phyloP scores from a whole-genome alignment of 192 early-diverging fungal genomes.

The Entomortierella parvispora region DNA sequence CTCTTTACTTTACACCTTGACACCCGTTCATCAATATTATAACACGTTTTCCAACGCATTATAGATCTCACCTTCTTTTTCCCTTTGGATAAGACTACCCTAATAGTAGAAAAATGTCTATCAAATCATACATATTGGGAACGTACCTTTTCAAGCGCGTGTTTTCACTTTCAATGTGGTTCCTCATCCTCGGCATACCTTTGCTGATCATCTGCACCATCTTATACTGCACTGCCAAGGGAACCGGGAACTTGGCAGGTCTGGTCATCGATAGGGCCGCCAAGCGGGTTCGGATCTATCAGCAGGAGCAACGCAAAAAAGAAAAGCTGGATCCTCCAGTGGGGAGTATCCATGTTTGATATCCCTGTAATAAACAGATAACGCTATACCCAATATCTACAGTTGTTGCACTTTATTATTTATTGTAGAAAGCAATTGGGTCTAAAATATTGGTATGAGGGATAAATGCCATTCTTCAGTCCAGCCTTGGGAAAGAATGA shows the following conservation, averaged over 20 bases:
- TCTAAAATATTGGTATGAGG: constrained; percentile 3
- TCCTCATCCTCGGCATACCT: constrained; percentile 22
- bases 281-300: constrained; percentile 28
- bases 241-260: constrained; percentile 38
- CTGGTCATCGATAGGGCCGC: constrained; percentile 35
- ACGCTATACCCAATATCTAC: neutral
- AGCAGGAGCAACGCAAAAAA: constrained; percentile 32
- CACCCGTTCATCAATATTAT: too few species aligned
- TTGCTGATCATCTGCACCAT: constrained; percentile 1
- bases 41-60: too few species aligned
- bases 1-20: too few species aligned
- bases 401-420: too few species aligned
- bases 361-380: neutral
- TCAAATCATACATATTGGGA: constrained; percentile 21
- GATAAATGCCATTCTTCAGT: too few species aligned
- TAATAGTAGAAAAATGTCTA: too few species aligned
- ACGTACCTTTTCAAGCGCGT: constrained; percentile 18
- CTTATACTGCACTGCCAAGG: constrained; percentile 31
- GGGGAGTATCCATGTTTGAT: neutral
- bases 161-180: constrained; percentile 38
- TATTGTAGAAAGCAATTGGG: too few species aligned
- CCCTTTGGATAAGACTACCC: too few species aligned
- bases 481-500: neutral
- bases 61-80: too few species aligned
- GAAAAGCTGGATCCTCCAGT: constrained; percentile 18